Evolutionary conservation across 768 basidiomycete genomes (phyloP).

Genomic region (Kwoniella botswanensis): DNA sequence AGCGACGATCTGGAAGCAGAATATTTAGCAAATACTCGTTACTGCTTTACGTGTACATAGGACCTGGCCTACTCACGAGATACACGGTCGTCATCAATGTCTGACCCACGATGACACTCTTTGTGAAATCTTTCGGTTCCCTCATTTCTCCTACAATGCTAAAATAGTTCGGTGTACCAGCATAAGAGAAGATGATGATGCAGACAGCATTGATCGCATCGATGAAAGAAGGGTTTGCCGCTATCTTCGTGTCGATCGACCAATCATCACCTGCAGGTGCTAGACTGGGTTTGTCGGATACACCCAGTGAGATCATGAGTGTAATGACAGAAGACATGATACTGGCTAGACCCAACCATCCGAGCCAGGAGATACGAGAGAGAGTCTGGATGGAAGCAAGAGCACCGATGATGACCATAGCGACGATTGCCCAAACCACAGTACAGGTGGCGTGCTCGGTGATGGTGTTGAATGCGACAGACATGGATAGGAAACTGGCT

Average conservation of each 20-base stretch:
- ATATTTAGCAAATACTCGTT: not conserved
- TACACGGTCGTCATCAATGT: constrained; percentile 45
- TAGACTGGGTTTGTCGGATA: constrained; percentile 37
- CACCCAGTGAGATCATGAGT: constrained; percentile 42
- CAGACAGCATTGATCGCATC: constrained; percentile 56
- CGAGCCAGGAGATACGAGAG: constrained; percentile 52
- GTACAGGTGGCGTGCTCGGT: constrained; percentile 58
- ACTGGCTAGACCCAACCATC: constrained; percentile 44
- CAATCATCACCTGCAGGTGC: constrained; percentile 33
- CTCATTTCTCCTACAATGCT: constrained; percentile 57
- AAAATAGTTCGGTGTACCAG: constrained; percentile 44
- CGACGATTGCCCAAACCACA: constrained; percentile 56
- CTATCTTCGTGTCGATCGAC: constrained; percentile 14
- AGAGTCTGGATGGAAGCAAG: constrained; percentile 53
- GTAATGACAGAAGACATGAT: constrained; percentile 46
- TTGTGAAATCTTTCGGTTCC: constrained; percentile 54
- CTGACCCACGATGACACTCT: constrained; percentile 49
- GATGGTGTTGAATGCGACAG: constrained; percentile 58
- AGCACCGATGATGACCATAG: constrained; percentile 43
- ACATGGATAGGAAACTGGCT: constrained; percentile 53
- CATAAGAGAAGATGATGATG: constrained; percentile 55
- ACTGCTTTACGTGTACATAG: not conserved
- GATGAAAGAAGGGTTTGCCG: constrained; percentile 33
- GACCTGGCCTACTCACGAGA: constrained; percentile 29
- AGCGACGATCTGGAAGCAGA: constrained; percentile 42